phyloP scores from a whole-genome alignment of 2,329 filamentous ascomycete genomes.

The Endoconidiophora laricicola region DNA sequence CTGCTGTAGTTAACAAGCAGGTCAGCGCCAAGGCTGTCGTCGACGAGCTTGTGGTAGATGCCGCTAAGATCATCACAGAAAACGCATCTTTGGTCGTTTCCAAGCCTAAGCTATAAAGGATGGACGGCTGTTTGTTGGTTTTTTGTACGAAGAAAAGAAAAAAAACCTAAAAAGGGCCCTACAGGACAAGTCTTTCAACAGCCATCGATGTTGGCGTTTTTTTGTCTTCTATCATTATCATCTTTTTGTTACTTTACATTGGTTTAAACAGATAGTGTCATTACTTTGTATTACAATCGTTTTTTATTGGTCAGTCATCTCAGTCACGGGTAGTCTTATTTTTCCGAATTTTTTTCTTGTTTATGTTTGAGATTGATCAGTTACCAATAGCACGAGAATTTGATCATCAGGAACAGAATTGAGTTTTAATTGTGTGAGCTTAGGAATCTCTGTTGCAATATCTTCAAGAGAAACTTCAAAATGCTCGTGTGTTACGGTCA shows the following conservation, averaged over 20 bases:
- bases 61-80: constrained; percentile 50
- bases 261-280: too few species aligned
- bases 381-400: too few species aligned
- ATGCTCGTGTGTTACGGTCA: too few species aligned
- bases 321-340: too few species aligned
- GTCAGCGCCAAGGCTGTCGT: constrained; percentile 83
- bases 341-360: too few species aligned
- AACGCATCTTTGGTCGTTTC: constrained; percentile 40
- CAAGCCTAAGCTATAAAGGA: constrained; percentile 45
- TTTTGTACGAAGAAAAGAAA: neutral
- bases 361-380: too few species aligned
- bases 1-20: constrained; percentile 83
- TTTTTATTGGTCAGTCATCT: too few species aligned
- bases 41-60: constrained; percentile 82
- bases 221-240: neutral
- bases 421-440: too few species aligned
- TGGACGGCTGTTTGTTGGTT: neutral
- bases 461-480: too few species aligned
- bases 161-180: neutral
- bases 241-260: neutral
- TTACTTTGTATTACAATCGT: too few species aligned
- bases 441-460: too few species aligned
- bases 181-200: neutral
- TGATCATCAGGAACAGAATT: too few species aligned
- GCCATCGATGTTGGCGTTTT: neutral